Evolutionary conservation across 2,329 filamentous ascomycete species (phyloP), one percentile per base, ranked within the genome.

Genomic region (Fusarium tanahbumbuense): DNA sequence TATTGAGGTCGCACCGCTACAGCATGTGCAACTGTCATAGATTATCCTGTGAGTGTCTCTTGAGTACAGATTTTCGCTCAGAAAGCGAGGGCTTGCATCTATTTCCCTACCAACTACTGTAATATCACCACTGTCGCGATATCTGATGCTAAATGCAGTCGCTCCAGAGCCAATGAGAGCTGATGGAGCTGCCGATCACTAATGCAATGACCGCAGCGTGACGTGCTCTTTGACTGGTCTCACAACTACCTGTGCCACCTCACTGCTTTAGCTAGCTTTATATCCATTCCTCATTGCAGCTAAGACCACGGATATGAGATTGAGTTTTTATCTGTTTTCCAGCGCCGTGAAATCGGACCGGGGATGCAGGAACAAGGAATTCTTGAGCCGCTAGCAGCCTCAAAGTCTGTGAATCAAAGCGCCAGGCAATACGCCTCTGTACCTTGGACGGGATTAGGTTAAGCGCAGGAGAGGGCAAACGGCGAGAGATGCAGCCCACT

Each of bases 301-400:
- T 52, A 42, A 67, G 49, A 42, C 30, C 23, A 34, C 53, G 25
- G 56, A 20, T 48, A 47, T 37, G 23, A 70, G 23, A 53, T 45
- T 50, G 16, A 34, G 56, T 53, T 57, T 53, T 41, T 45, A 12
- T 37, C 34, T 52, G 23, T 41, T 48, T 64, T 20, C 42, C 49
- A 54, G 41, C 40, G 44, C 53, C 60, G 45, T 56, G 42, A 60
- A 50, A 48, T 42, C 49, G 52, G 44, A 32, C 56, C 45, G 41
- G 50, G 40, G 46, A 74, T 68, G 72, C 72, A 74, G 67, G 72
- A 71, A 71, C 72, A 50, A 48, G 58, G 56, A 42, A 56, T 44
- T 55, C 32, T 52, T 25, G 30, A 52, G 59, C 61, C 63, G 41
- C 56, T 58, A 56, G 47, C 28, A 53, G 53, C 18, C 49, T 52